Evolutionary conservation across 805 yeast genomes (phyloP), one percentile per base, ranked within the genome.

Genomic region (Kazachstania africana): DNA sequence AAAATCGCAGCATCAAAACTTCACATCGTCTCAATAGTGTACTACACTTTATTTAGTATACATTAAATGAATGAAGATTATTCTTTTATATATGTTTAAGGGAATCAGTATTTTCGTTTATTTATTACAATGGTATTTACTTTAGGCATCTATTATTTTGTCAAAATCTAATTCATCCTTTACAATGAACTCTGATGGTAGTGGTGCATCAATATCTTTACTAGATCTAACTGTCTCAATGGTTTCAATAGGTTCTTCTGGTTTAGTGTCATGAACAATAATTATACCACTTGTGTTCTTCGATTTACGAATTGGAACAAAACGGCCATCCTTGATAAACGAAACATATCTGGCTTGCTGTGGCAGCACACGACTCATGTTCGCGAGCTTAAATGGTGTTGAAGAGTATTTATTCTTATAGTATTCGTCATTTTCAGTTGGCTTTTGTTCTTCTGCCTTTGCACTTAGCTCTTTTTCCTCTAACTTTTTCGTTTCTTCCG

Each of bases 301-400:
- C 53, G 73, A 75, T 52, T 76, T 78, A 55, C 93, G 77, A 6
- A 85, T 78, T 4, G 97, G 96, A 21, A 65, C 70, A 56, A 78
- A 88, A 49, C 94, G 69, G 29, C 71, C 78, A 34, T 74, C 79
- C 48, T 78, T 78, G 24, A 65, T 57, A 52, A 88, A 85, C 4
- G 94, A 68, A 32, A 91, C 72, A 59, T 75, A 83, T 56, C 77
- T 78, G 36, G 87, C 66, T 60, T 91, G 97, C 27, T 77, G 71
- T 12, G 97, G 97, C 34, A 91, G 63, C 2, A 91, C 94, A 48
- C 98, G 74, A 9, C 91, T 69, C 69, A 88, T 63, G 53, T 91
- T 91, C 23, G 67, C 67, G 35, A 91, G 63, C 51, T 72, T 71
- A 57, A 72, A 84, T 17, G 85, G 78, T 15, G 70, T 69, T 47